A percentile compares a stretch with the other conserved stretches of the same genome.
Conservation (phyloP, 768 basidiomycete genomes). For the Suillus decipiens region DNA sequence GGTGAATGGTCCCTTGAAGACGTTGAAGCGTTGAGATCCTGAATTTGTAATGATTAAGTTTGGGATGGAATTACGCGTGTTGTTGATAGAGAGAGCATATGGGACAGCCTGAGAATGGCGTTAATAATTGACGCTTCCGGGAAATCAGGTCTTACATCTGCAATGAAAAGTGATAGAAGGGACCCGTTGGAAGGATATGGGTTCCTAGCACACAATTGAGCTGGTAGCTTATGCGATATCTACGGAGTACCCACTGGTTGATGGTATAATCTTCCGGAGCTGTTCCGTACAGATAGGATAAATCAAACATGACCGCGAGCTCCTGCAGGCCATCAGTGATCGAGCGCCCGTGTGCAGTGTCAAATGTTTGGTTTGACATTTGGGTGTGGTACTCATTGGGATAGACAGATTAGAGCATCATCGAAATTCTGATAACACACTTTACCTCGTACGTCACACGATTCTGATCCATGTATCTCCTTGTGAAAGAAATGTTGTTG, state of each 20-base stretch:
- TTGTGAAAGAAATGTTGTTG: conserved; percentile 59
- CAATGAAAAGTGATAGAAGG: conserved; percentile 58
- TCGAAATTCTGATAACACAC: background rate
- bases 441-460: conserved; percentile 72
- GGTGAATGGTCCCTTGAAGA: conserved; percentile 71
- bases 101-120: conserved; percentile 46
- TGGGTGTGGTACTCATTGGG: conserved; percentile 63
- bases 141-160: conserved; percentile 36
- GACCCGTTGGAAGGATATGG: conserved; percentile 65
- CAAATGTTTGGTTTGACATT: conserved; percentile 53
- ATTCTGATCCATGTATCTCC: conserved; percentile 81
- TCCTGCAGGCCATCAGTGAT: conserved; percentile 58
- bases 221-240: background rate
- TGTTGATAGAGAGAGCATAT: conserved; percentile 59
- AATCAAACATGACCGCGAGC: conserved; percentile 59
- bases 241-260: conserved; percentile 44
- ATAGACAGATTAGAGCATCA: background rate
- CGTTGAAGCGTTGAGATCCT: conserved; percentile 64
- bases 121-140: conserved; percentile 1
- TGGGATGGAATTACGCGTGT: conserved; percentile 58
- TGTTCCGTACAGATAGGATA: conserved; percentile 64
- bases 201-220: conserved; percentile 36
- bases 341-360: conserved; percentile 52
- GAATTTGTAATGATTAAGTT: conserved; percentile 68
- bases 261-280: conserved; percentile 79